Percentiles rank a stretch among this genome's conserved stretches.
Conservation (phyloP, 1,284 basidiomycete genomes). For the Sanghuangporus weigelae region DNA sequence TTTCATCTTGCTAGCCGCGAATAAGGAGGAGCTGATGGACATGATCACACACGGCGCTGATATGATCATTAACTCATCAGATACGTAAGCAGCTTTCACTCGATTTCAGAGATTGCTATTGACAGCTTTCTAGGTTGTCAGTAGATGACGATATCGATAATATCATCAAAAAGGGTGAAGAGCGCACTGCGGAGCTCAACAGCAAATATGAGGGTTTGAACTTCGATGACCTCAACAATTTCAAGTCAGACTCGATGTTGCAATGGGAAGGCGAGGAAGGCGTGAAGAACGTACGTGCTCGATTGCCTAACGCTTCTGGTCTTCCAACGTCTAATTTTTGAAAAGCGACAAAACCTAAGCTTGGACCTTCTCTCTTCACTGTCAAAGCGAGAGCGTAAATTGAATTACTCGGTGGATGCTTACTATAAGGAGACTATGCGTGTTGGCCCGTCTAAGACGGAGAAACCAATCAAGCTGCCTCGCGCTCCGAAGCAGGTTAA, state of each 20-base stretch:
- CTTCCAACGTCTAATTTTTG: neutral
- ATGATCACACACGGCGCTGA: constrained; percentile 99
- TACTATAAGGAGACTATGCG: constrained; percentile 94
- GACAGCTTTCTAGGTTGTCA: constrained; percentile 46
- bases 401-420: constrained; percentile 91
- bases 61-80: constrained; percentile 83
- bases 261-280: constrained; percentile 97
- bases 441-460: constrained; percentile 70
- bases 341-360: constrained; percentile 65
- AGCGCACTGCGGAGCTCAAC: constrained; percentile 84
- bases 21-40: constrained; percentile 95
- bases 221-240: constrained; percentile 94
- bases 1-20: constrained; percentile 52
- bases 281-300: constrained; percentile 18
- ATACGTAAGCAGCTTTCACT: constrained; percentile 43
- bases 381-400: constrained; percentile 93
- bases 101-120: constrained; percentile 1
- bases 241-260: constrained; percentile 88
- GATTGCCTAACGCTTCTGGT: constrained; percentile 11
- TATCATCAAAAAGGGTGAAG: constrained; percentile 90
- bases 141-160: constrained; percentile 93
- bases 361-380: constrained; percentile 88
- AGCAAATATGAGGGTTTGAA: constrained; percentile 92
- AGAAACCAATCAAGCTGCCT: constrained; percentile 81
- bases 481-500: constrained; percentile 87